Evolutionary conservation across 108 stramenopile genomes (phyloP), one percentile per base, ranked within the genome.

Genomic region (Phaeodactylum tricornutum): DNA sequence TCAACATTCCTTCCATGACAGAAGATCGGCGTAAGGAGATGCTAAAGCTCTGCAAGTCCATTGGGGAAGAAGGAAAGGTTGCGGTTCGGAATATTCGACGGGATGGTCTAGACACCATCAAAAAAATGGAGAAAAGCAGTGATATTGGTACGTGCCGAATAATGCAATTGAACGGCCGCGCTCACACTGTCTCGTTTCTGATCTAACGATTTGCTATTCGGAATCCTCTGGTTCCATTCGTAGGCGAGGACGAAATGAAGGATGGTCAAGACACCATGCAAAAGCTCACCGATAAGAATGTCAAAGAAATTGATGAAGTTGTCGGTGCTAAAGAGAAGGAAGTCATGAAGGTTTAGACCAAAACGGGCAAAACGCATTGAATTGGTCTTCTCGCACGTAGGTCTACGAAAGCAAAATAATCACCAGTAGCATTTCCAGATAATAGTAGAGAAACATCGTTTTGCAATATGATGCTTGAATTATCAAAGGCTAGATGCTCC

Each of bases 11-110:
- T 11, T 38, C 72, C 12, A 64, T 96, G 33, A 94, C 93, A 6
- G 96, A 96, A 69, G 93, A 96, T 27, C 75, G 95, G 16, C 71
- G 96, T 29, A 96, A 96, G 77, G 96, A 95, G 20, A 63, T 96
- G 61, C 49, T 88, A 64, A 96, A 95, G 61, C 73, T 84, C 54
- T 92, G 88, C 59, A 94, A 94, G 66, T 62, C 79, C 4, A 74
- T 94, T 43, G 93, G 85, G 1, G 95, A 96, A 67, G 95, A 96
- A 50, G 95, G 89, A 21, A 94, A 95, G 64, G 93, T 93, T 20
- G 79, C 84, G 11, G 47, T 93, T 30, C 59, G 92, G 43, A 93
- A 93, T 67, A 79, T 88, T 40, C 69, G 95, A 42, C 62, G 95
- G 62, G 92, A 90, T 45, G 75, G 79, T 7, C 90, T 94, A 24